Evolutionary conservation across 768 basidiomycete species (phyloP), one percentile per base, ranked within the genome.

Genomic region (Suillus paluster): DNA sequence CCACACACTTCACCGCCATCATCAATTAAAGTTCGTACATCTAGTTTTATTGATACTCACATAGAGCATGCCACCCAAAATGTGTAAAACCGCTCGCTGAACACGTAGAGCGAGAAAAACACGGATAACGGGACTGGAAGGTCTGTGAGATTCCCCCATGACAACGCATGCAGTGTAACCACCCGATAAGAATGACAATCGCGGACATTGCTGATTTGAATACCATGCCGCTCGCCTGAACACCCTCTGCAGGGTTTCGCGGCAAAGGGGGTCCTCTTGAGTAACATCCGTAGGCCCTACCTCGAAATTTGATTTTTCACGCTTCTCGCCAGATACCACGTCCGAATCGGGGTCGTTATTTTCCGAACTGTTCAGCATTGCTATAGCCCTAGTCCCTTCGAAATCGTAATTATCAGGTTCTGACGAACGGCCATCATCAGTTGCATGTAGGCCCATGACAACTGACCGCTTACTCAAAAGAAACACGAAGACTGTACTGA

Each of bases 91-190:
- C 46, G 57, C 53, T 65, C 58, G 59, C 70, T 73, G 67, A 77
- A 77, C 8, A 78, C 65, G 57, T 77, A 77, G 60, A 68, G 67
- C 8, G 73, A 67, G 66, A 76, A 76, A 68, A 75, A 78, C 75
- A 78, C 75, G 23, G 76, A 73, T 12, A 77, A 57, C 15, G 76
- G 76, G 0, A 78, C 73, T 71, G 30, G 21, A 38, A 8, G 4
- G 38, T 25, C 38, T 34, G 30, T 62, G 23, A 48, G 19, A 52
- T 14, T 33, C 42, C 36, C n/a, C 11, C n/a, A 23, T 19, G 25
- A 25, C 9, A 39, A 10, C 14, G 11, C 25, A 36, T 17, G n/a
- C 21, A 27, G 21, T 14, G 38, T n/a, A 41, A 61, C 71, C 8
- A 42, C 72, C 74, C 68, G 49, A 74, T 58, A 50, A 76, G 67